Conservation (phyloP, 179 eudicot species). For the Gypsophila paniculata region DNA sequence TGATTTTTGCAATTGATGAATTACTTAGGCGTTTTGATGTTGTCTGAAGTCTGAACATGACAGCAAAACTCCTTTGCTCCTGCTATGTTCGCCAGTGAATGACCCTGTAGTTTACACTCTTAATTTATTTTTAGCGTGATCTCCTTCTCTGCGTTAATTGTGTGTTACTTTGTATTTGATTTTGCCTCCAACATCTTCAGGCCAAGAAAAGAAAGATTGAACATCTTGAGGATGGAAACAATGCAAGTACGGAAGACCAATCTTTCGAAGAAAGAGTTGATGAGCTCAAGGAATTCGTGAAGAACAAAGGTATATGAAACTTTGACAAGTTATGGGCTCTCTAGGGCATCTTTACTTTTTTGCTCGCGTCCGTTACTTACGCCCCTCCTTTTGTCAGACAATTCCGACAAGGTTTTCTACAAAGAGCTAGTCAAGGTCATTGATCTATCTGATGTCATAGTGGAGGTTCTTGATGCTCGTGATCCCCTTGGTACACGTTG, state of each 20-base stretch:
- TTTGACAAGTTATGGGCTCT: slow-evolving; percentile 1
- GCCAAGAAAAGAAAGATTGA: slow-evolving; percentile 78
- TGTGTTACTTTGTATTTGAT: slow-evolving; percentile 12
- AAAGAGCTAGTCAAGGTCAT: slow-evolving; percentile 92
- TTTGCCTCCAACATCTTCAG: slow-evolving; percentile 30
- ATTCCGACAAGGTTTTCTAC: slow-evolving; percentile 77
- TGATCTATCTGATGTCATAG: slow-evolving; percentile 89
- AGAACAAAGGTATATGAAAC: slow-evolving; percentile 44
- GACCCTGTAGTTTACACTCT: not conserved
- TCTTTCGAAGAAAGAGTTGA: slow-evolving; percentile 32
- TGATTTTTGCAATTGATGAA: not conserved
- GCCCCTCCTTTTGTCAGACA: slow-evolving; percentile 38
- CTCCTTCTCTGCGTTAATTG: not conserved
- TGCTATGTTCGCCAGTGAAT: not conserved
- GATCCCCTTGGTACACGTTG: slow-evolving; percentile 97
- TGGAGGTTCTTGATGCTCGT: slow-evolving; percentile 97
- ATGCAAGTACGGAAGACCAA: slow-evolving; percentile 33
- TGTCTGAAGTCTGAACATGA: no score
- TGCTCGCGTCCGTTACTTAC: not conserved
- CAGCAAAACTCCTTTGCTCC: not conserved
- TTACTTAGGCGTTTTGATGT: not conserved
- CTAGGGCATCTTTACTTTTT: not conserved
- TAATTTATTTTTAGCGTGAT: not conserved
- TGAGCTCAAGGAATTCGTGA: slow-evolving; percentile 30
- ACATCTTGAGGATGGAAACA: slow-evolving; percentile 49